Percentiles rank a stretch among this genome's conserved stretches.
Evolutionary conservation across 345 rosid genomes (phyloP).

Genomic region (Moricandia arvensis): DNA sequence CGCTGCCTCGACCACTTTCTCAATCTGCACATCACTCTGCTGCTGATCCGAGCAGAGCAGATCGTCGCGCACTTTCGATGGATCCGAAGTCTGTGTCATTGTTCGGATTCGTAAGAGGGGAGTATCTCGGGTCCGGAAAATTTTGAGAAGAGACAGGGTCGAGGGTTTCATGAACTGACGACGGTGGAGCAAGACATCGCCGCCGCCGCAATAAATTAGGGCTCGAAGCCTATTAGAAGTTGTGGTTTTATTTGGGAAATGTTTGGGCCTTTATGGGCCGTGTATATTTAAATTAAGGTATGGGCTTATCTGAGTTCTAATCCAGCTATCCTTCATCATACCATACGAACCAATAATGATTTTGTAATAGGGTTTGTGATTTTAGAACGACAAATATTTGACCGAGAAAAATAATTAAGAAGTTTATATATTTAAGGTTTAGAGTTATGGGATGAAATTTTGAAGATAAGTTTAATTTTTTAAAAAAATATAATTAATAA

Average conservation of each 20-base stretch:
- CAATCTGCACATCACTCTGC: slow-evolving; percentile 4
- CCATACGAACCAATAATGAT: background rate
- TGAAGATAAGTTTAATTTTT: too few relatives aligned
- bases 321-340: background rate
- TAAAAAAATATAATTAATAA: too few relatives aligned
- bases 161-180: slow-evolving; percentile 51
- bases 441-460: too few relatives aligned
- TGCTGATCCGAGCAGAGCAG: slow-evolving; percentile 37
- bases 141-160: slow-evolving; percentile 9
- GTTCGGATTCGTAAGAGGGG: slow-evolving; percentile 42
- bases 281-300: background rate
- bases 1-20: slow-evolving; percentile 22
- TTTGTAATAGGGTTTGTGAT: too few relatives aligned
- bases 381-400: too few relatives aligned
- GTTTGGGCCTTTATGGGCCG: slow-evolving; percentile 26
- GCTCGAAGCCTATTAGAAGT: background rate
- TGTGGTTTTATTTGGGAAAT: background rate
- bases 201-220: slow-evolving; percentile 36
- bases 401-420: too few relatives aligned
- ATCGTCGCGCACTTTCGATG: slow-evolving; percentile 37
- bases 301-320: slow-evolving; percentile 6
- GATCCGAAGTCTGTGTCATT: slow-evolving; percentile 32
- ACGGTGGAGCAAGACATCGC: slow-evolving; percentile 52
- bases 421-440: too few relatives aligned
- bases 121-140: slow-evolving; percentile 11